Conservation (phyloP, 179 eudicot genomes). For the Pouteria campechiana region DNA sequence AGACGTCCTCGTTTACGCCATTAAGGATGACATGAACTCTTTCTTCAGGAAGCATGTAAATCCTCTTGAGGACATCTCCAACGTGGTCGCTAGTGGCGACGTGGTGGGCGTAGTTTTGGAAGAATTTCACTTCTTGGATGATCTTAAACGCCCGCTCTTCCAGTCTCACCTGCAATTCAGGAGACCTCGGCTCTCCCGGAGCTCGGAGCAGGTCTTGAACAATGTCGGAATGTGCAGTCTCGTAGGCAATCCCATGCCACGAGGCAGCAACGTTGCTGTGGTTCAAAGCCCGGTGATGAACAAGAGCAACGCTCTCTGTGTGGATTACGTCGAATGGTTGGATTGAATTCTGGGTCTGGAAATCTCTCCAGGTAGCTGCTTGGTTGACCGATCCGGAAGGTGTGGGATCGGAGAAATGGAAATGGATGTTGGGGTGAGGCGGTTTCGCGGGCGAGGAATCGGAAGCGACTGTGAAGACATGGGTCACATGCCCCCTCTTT, state of each 20-base stretch:
- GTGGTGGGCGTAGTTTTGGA: conserved; percentile 39
- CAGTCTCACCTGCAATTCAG: no score
- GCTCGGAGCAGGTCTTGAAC: conserved; percentile 31
- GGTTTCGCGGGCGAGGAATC: conserved; percentile 15
- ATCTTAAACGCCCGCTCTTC: conserved; percentile 21
- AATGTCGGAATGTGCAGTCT: conserved; percentile 37
- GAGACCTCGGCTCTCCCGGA: conserved; percentile 16
- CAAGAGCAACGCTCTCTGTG: conserved; percentile 37
- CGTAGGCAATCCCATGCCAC: conserved; percentile 57
- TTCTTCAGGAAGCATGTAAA: conserved; percentile 50
- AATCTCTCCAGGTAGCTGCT: conserved; percentile 32
- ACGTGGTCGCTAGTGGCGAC: conserved; percentile 52
- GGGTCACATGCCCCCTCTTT: conserved; percentile 44
- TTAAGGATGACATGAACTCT: conserved; percentile 43
- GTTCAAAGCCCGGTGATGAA: conserved; percentile 24
- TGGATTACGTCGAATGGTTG: conserved; percentile 41
- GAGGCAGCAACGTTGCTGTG: conserved; percentile 29
- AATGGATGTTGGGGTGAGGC: conserved; percentile 13
- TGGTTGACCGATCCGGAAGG: conserved; percentile 36
- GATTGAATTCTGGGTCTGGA: conserved; percentile 22
- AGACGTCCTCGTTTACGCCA: conserved; percentile 40
- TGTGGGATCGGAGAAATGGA: conserved; percentile 33
- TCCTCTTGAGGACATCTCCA: conserved; percentile 36
- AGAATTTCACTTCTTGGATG: conserved; percentile 38
- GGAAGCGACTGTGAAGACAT: conserved; percentile 40